Conservation (phyloP, 768 basidiomycete genomes). For the Mycena polygramma region DNA sequence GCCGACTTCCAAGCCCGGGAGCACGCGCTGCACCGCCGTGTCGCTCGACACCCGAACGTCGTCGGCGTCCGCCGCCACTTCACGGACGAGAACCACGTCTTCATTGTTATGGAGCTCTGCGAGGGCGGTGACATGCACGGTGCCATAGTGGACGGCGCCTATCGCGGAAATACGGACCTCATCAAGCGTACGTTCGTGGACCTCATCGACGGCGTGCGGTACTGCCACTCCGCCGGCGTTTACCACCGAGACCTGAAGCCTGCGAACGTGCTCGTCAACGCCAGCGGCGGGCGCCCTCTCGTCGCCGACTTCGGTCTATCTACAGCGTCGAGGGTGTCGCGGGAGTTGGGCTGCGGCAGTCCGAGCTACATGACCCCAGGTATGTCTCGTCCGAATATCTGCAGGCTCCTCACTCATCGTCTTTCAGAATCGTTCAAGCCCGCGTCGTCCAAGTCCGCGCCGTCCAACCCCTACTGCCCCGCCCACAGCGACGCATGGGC, state of each 20-base stretch:
- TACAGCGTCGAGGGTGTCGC: constrained; percentile 13
- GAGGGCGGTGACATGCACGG: constrained; percentile 61
- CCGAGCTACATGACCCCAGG: constrained; percentile 50
- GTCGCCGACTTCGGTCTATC: constrained; percentile 71
- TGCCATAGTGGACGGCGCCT: constrained; percentile 57
- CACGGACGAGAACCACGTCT: constrained; percentile 61
- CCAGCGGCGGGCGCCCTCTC: constrained; percentile 54
- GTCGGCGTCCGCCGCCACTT: constrained; percentile 65
- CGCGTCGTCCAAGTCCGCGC: neutral
- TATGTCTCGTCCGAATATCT: constrained; percentile 4
- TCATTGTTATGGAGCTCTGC: constrained; percentile 57
- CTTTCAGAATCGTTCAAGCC: constrained; percentile 30
- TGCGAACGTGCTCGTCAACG: constrained; percentile 64
- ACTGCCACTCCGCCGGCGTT: constrained; percentile 67
- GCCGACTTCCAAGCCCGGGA: constrained; percentile 64
- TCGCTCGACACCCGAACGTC: constrained; percentile 55
- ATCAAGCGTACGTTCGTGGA: constrained; percentile 67
- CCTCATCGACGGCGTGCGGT: constrained; percentile 67
- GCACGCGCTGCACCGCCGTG: constrained; percentile 51
- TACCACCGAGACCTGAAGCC: constrained; percentile 51
- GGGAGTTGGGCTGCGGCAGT: constrained; percentile 50
- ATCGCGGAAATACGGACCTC: constrained; percentile 58
- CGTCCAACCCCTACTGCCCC: constrained; percentile 28
- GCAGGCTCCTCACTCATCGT: constrained; percentile 5
- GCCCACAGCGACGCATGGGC: constrained; percentile 55